Evolutionary conservation across 1,139 yeast species (phyloP).

Genomic region (Nakaseomyces sp.): DNA sequence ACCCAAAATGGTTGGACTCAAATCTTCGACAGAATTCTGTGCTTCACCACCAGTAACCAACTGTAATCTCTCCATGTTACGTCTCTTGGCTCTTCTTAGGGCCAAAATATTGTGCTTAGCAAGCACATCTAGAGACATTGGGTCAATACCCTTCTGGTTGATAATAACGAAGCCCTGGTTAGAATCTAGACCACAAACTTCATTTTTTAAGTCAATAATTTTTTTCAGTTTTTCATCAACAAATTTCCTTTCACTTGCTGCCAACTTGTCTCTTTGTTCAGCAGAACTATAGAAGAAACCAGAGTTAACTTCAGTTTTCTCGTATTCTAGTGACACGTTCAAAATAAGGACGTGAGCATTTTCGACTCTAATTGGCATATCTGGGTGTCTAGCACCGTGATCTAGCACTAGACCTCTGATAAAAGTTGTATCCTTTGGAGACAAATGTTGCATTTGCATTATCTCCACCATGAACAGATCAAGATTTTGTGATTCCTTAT

Average conservation of each 20-base stretch:
- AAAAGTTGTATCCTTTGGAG: constrained; percentile 74
- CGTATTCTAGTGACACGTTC: constrained; percentile 93
- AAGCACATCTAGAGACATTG: constrained; percentile 89
- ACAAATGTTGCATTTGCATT: constrained; percentile 94
- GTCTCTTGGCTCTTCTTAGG: constrained; percentile 93
- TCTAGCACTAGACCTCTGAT: constrained; percentile 88
- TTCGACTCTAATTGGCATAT: constrained; percentile 84
- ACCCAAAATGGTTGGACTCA: constrained; percentile 78
- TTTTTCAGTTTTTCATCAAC: constrained; percentile 90
- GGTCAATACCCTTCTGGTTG: constrained; percentile 98
- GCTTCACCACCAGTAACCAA: constrained; percentile 96
- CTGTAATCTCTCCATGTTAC: constrained; percentile 98
- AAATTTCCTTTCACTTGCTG: constrained; percentile 85
- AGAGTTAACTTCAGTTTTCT: constrained; percentile 95
- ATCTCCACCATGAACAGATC: constrained; percentile 97
- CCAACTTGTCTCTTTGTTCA: constrained; percentile 92
- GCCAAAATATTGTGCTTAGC: constrained; percentile 93
- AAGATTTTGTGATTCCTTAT: constrained; percentile 43
- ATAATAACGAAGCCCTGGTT: constrained; percentile 83
- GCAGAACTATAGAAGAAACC: constrained; percentile 93
- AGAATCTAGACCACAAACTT: constrained; percentile 72
- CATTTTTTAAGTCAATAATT: constrained; percentile 85
- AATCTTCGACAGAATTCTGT: constrained; percentile 92
- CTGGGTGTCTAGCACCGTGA: constrained; percentile 99
- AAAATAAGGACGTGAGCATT: constrained; percentile 81